Evolutionary conservation across 2,329 filamentous ascomycete genomes (phyloP).

Genomic region (Fusarium denticulatum): DNA sequence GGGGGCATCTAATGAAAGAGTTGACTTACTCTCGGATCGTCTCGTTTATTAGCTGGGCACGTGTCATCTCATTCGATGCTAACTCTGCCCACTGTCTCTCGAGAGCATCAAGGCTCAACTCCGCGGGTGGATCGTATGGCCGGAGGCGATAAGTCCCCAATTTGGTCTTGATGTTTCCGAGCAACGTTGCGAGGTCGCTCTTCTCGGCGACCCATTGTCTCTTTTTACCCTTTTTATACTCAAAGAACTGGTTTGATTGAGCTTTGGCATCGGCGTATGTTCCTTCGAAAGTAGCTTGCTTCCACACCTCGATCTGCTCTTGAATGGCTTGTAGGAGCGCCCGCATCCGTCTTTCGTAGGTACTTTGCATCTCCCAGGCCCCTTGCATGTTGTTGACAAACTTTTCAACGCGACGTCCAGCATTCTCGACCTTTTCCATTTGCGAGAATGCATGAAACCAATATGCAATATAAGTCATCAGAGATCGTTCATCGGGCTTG

Average conservation of each 20-base stretch:
- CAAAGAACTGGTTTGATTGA: slow-evolving; percentile 81
- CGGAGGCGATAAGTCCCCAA: slow-evolving; percentile 91
- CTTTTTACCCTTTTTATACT: slow-evolving; percentile 92
- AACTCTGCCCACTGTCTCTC: slow-evolving; percentile 84
- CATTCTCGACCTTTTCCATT: slow-evolving; percentile 98
- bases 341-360: slow-evolving; percentile 90
- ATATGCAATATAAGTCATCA: slow-evolving; percentile 99
- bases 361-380: slow-evolving; percentile 99
- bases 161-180: slow-evolving; percentile 99
- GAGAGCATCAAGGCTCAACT: slow-evolving; percentile 82
- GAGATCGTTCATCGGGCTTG: slow-evolving; percentile 92
- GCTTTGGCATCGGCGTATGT: slow-evolving; percentile 93
- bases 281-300: slow-evolving; percentile 83
- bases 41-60: slow-evolving; percentile 96
- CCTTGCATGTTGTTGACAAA: slow-evolving; percentile 99
- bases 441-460: slow-evolving; percentile 99
- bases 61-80: slow-evolving; percentile 84
- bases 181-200: slow-evolving; percentile 88
- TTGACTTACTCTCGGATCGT: slow-evolving; percentile 86
- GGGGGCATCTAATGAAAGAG: background rate
- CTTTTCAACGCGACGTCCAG: slow-evolving; percentile 94
- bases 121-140: slow-evolving; percentile 88
- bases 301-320: slow-evolving; percentile 79
- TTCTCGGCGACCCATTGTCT: slow-evolving; percentile 97
- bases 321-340: slow-evolving; percentile 80